Percentiles rank a stretch among this genome's conserved stretches.
Conservation (phyloP, 768 basidiomycete species). For the Paxillus involutus region DNA sequence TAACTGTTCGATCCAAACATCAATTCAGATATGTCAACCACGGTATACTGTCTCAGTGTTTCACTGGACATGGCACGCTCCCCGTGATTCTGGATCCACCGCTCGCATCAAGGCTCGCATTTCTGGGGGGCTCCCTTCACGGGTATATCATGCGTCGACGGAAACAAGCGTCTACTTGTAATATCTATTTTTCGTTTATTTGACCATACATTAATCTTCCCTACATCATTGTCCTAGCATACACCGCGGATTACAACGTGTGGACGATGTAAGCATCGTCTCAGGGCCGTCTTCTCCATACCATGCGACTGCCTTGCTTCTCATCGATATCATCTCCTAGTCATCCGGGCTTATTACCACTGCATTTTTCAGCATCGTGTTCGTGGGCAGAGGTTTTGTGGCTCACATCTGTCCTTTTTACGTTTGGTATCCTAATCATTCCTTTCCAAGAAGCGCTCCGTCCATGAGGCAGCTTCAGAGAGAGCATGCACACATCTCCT, state of each 20-base stretch:
- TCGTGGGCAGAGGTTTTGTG: slow-evolving; percentile 13
- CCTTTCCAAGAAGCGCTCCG: not conserved
- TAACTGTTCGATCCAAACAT: no score
- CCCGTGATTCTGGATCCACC: no score
- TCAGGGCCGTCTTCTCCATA: not conserved
- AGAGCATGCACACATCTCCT: no score
- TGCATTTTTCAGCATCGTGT: not conserved
- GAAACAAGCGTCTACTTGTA: no score
- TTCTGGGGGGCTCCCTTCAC: no score
- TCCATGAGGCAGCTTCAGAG: not conserved
- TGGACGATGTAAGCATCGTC: not conserved
- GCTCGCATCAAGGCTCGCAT: no score
- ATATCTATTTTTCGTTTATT: not conserved
- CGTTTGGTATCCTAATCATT: slow-evolving; percentile 20
- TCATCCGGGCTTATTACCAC: no score
- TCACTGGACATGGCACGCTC: no score
- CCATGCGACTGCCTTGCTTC: not conserved
- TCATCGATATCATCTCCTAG: no score
- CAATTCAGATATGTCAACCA: no score
- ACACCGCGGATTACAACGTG: not conserved
- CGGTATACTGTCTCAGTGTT: no score
- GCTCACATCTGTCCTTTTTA: slow-evolving; percentile 21
- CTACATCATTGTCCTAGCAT: not conserved
- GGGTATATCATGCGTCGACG: no score
- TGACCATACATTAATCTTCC: not conserved